These are phyloP conservation scores for Cyberlindnera euphorbiiphila DNA, from an alignment of 805 yeast species.

Conservation along the genomic window DNA sequence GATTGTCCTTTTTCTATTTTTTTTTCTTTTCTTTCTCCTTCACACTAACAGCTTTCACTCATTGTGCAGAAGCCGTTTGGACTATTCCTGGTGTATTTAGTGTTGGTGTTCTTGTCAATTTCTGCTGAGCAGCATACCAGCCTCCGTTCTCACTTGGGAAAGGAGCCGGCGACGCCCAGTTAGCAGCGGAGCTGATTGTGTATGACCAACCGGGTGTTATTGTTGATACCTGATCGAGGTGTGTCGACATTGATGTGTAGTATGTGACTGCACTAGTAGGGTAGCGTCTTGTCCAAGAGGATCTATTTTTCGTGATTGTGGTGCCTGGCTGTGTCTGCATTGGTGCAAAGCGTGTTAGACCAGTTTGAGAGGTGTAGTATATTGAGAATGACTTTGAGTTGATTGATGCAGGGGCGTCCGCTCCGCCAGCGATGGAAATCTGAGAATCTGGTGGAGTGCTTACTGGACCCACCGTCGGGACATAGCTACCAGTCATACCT, in stretches of 20 bases:
- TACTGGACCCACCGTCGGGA: conserved; percentile 45
- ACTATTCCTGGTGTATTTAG: conserved; percentile 5
- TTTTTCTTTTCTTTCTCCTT: too few relatives aligned
- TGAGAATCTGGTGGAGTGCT: conserved; percentile 41
- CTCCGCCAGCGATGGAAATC: conserved; percentile 31
- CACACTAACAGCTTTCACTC: too few relatives aligned
- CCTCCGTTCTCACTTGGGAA: conserved; percentile 58
- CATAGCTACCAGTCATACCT: conserved; percentile 66
- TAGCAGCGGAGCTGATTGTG: conserved; percentile 55
- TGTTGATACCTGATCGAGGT: conserved; percentile 49
- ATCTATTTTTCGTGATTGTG: conserved; percentile 47
- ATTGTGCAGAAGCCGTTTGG: not conserved
- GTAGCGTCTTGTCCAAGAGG: conserved; percentile 60
- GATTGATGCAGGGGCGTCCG: conserved; percentile 39
- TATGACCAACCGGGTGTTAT: conserved; percentile 84
- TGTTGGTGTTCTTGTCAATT: conserved; percentile 25
- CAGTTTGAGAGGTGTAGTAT: conserved; percentile 77
- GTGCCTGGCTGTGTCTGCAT: conserved; percentile 89
- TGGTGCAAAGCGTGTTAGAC: conserved; percentile 78
- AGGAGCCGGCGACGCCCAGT: conserved; percentile 70
- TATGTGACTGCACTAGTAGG: conserved; percentile 67
- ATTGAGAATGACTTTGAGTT: conserved; percentile 55
- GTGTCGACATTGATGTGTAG: conserved; percentile 41
- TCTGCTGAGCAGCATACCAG: conserved; percentile 59
- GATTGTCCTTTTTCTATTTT: too few relatives aligned